Evolutionary conservation across 805 yeast species (phyloP).

Genomic region (Suhomyces faveliae): DNA sequence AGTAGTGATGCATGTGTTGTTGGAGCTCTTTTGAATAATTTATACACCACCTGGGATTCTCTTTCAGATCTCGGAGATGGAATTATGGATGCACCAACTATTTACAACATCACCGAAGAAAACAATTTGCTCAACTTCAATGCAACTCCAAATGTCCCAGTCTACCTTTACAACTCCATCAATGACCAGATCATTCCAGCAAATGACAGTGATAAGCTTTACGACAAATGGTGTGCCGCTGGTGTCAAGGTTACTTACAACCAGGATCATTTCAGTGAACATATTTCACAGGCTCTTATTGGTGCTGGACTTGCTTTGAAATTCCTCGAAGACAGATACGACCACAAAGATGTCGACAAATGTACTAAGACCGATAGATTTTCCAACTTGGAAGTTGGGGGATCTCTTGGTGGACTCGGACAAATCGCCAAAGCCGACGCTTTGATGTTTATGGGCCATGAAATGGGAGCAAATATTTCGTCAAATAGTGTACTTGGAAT

Average conservation of each 20-base stretch:
- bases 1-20: slow-evolving; percentile 7
- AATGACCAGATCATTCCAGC: slow-evolving; percentile 13
- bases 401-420: neutral
- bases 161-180: slow-evolving; percentile 12
- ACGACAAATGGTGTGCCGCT: slow-evolving; percentile 24
- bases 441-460: neutral
- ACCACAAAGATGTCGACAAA: too few species aligned
- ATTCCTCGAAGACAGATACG: slow-evolving; percentile 19
- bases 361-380: neutral
- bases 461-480: neutral
- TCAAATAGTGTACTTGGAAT: neutral
- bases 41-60: neutral
- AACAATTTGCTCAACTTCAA: slow-evolving; percentile 1
- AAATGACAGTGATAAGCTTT: slow-evolving; percentile 14
- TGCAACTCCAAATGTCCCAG: slow-evolving; percentile 12
- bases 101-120: neutral
- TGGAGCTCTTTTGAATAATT: neutral
- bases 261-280: slow-evolving; percentile 22
- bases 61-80: neutral
- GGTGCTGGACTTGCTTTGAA: slow-evolving; percentile 18
- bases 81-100: neutral
- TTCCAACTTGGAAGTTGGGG: neutral
- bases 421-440: neutral
- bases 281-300: slow-evolving; percentile 18
- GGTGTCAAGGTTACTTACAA: slow-evolving; percentile 1